These are phyloP conservation scores for Xanthoconium stramineum DNA, from an alignment of 768 basidiomycete species.

Conservation along the genomic window DNA sequence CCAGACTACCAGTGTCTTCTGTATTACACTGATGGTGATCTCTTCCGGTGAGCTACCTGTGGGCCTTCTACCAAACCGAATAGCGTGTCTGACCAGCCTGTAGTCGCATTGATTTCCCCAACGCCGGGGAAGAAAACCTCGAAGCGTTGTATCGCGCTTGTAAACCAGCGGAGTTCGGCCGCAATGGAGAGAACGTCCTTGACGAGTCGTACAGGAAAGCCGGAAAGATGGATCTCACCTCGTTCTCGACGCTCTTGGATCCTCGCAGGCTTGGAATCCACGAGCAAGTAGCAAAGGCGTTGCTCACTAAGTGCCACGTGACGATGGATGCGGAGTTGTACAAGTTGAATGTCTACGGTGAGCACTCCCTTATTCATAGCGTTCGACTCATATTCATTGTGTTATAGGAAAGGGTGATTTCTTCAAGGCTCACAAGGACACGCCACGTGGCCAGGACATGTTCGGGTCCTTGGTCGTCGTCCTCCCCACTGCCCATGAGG, in stretches of 20 bases:
- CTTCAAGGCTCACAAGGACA: constrained; percentile 21
- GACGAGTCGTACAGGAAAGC: constrained; percentile 37
- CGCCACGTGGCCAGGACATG: constrained; percentile 38
- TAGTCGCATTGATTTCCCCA: not conserved
- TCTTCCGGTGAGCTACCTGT: not conserved
- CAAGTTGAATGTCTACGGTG: constrained; percentile 49
- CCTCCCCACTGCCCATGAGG: constrained; percentile 36
- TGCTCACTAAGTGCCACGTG: not conserved
- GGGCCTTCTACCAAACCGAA: not conserved
- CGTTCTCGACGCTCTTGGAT: constrained; percentile 29
- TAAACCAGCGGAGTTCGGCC: constrained; percentile 6
- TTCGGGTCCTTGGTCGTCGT: constrained; percentile 52
- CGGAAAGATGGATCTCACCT: constrained; percentile 38
- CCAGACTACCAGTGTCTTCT: not conserved
- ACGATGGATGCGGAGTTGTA: constrained; percentile 32
- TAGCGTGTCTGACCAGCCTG: not conserved
- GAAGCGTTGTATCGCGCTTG: constrained; percentile 1
- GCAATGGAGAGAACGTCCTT: not conserved
- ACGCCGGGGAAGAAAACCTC: not conserved
- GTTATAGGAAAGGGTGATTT: constrained; percentile 3
- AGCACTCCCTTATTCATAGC: not conserved
- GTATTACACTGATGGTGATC: not conserved
- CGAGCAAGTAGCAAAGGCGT: not conserved
- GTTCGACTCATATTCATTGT: not conserved
- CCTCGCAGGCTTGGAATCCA: constrained; percentile 1